phyloP scores from a whole-genome alignment of 75 land plant genomes.

The Picea glauca region DNA sequence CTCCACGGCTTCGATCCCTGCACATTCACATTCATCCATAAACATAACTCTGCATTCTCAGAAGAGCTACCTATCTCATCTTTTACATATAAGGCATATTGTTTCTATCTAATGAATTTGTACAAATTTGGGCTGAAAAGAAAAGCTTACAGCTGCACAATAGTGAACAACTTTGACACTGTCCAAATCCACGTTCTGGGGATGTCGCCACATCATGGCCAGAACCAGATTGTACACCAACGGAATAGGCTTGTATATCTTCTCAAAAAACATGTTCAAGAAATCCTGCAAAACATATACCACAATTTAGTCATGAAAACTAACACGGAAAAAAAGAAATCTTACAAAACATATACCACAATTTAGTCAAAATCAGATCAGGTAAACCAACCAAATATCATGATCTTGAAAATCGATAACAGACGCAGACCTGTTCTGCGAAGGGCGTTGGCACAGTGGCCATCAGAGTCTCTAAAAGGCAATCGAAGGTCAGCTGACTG shows the following conservation, averaged over 20 bases:
- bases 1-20: conserved; percentile 78
- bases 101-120: too few species aligned
- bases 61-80: too few species aligned
- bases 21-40: too few species aligned
- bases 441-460: conserved; percentile 51
- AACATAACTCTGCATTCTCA: too few species aligned
- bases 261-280: conserved; percentile 53
- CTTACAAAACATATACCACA: conserved; percentile 19
- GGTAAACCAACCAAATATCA: too few species aligned
- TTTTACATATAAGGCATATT: too few species aligned
- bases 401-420: too few species aligned
- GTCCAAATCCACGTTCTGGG: conserved; percentile 44
- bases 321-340: conserved; percentile 36
- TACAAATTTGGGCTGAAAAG: not conserved
- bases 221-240: conserved; percentile 44
- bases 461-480: conserved; percentile 30
- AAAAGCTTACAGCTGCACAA: conserved; percentile 53
- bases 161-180: conserved; percentile 52
- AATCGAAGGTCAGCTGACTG: conserved; percentile 15
- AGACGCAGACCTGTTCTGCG: conserved; percentile 49
- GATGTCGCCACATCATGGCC: conserved; percentile 60
- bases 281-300: conserved; percentile 32
- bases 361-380: too few species aligned
- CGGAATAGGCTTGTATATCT: conserved; percentile 46
- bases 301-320: too few species aligned